A percentile compares a stretch with the other conserved stretches of the same genome.
phyloP scores from a whole-genome alignment of 2,329 filamentous ascomycete species.

The Fusarium multiceps region DNA sequence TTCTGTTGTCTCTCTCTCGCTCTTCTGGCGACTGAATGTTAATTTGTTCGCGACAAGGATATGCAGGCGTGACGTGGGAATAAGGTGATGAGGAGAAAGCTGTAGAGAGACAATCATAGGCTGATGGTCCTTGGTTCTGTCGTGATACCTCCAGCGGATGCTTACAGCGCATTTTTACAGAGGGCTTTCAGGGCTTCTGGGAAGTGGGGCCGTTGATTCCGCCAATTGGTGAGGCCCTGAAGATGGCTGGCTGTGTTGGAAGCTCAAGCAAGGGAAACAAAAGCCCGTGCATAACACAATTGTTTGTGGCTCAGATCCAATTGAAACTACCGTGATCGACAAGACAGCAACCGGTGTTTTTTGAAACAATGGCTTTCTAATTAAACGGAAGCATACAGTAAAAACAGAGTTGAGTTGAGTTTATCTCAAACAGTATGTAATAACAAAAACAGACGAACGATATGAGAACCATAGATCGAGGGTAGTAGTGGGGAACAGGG shows the following conservation, averaged over 20 bases:
- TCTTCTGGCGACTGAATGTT: conserved; percentile 20
- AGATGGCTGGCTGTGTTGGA: background rate
- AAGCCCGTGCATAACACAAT: conserved; percentile 11
- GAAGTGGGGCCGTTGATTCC: conserved; percentile 15
- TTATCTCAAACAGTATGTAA: conserved; percentile 4
- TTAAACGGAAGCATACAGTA: background rate
- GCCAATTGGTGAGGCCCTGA: conserved; percentile 12
- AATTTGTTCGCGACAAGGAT: conserved; percentile 23
- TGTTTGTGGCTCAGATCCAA: conserved; percentile 14
- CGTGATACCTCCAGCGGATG: conserved; percentile 17
- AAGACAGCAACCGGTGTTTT: background rate
- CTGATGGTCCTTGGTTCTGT: conserved; percentile 18
- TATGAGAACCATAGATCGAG: background rate
- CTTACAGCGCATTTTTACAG: conserved; percentile 22
- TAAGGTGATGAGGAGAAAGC: conserved; percentile 20
- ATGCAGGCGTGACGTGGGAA: conserved; percentile 28
- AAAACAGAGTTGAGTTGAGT: conserved; percentile 2
- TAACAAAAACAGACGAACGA: conserved; percentile 16
- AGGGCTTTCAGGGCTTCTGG: conserved; percentile 16
- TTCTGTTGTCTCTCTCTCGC: conserved; percentile 28
- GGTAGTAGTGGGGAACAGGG: background rate
- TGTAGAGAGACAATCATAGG: conserved; percentile 18
- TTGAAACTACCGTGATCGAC: conserved; percentile 28
- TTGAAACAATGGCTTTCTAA: conserved; percentile 20
- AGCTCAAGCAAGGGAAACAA: conserved; percentile 15